Base-by-base conservation (phyloP, 306 rosid species). In the Alnus glutinosa region DNA sequence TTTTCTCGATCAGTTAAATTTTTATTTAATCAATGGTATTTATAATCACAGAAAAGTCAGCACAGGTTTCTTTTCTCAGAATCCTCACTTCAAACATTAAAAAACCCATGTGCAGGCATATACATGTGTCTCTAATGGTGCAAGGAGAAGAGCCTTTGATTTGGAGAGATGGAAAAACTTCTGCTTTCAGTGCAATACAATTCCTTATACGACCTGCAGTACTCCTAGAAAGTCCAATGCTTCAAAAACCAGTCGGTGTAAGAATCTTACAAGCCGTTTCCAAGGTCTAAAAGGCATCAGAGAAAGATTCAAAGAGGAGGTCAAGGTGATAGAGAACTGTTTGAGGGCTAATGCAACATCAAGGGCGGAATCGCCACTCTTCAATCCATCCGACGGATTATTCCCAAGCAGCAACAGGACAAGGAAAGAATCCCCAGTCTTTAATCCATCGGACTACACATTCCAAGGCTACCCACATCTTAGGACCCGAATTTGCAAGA, bases 301-400 rank as follows among this genome's bases (percentile, higher is more conserved):
- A 83, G 97, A 91, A 63, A 89, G 86, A 67, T 81, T 95, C 47
- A 89, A 85, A 84, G 96, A 95, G 58, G 98, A 95, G 44, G 86
- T 90, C 3, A 90, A 73, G 82, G 98, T 95, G 82, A 95, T 92
- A 49, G 94, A 95, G 82, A 93, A 83, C 37, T 95, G 98, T 69
- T 57, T 92, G 79, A 76, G 75, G 57, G 73, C 81, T 55, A 95
- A 88, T 48, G 86, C 89, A 47, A 46, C 87, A 77, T 37, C 90
- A 19, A 77, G 79, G 75, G 85, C 70, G 57, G 92, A 89, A 80
- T 79, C 89, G 46, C 83, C 92, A 1, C 77, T 81, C 3, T 87
- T 75, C 78, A 79, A 59, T 71, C 90, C 89, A 55, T 7, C 82
- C 1, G 81, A 72, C 12, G 46, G 49, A 78, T 61, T 78, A 47